phyloP scores from a whole-genome alignment of 352 stramenopile genomes.

The Halophytophthora batemanensis region DNA sequence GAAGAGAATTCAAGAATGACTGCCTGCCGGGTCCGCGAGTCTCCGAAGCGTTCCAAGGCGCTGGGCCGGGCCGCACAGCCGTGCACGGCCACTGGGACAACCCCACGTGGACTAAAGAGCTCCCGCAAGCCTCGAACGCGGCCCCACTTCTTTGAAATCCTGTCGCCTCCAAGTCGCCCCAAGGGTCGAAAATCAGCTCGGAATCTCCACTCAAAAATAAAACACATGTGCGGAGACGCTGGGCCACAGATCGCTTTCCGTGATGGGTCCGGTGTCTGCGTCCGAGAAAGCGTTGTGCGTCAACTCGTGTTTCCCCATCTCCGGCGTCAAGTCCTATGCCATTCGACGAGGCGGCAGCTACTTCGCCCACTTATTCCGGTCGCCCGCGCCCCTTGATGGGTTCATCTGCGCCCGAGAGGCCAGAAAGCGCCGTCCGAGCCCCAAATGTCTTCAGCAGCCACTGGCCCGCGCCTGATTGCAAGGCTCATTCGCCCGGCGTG shows the following conservation, averaged over 20 bases:
- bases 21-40: not conserved
- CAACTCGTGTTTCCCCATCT: too few relatives aligned
- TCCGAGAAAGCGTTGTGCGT: conserved; percentile 10
- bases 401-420: conserved; percentile 7
- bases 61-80: not conserved
- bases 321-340: too few relatives aligned
- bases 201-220: not conserved
- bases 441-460: conserved; percentile 14
- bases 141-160: too few relatives aligned
- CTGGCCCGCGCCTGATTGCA: conserved; percentile 23
- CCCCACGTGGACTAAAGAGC: too few relatives aligned
- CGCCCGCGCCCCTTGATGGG: conserved; percentile 10
- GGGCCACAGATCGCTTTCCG: conserved; percentile 10
- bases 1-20: conserved; percentile 24
- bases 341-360: too few relatives aligned
- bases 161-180: too few relatives aligned
- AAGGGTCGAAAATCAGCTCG: not conserved
- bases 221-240: conserved; percentile 22
- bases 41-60: not conserved
- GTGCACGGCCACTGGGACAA: conserved; percentile 22
- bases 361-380: conserved; percentile 9
- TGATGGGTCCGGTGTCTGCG: conserved; percentile 8
- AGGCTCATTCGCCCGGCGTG: conserved; percentile 28
- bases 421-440: conserved; percentile 23
- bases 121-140: too few relatives aligned